Evolutionary conservation across 257 asterid genomes (phyloP).

Genomic region (Leonotis leonurus): DNA sequence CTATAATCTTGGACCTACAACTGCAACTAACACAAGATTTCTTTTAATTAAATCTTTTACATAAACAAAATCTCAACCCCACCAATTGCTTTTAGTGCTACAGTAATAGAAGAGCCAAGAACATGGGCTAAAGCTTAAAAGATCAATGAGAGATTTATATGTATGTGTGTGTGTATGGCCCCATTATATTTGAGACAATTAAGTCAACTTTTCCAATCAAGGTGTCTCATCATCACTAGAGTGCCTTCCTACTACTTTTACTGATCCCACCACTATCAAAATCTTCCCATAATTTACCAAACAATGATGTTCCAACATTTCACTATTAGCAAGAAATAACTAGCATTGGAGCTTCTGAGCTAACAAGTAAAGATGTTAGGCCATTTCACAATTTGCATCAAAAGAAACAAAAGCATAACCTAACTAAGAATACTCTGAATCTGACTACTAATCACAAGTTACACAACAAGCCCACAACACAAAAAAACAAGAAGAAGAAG

Average conservation of each 20-base stretch:
- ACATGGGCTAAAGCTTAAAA: constrained; percentile 20
- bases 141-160: too few species aligned
- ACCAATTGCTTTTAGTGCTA: constrained; percentile 4
- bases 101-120: background rate
- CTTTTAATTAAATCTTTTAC: background rate
- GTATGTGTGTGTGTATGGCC: too few species aligned
- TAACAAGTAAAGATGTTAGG: constrained; percentile 26
- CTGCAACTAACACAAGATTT: constrained; percentile 3
- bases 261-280: constrained; percentile 42
- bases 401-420: constrained; percentile 21
- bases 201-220: constrained; percentile 34
- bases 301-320: constrained; percentile 12
- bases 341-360: background rate
- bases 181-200: constrained; percentile 13
- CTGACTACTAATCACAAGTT: constrained; percentile 4
- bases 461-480: background rate
- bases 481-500: background rate
- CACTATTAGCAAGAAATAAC: too few species aligned
- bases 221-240: constrained; percentile 32
- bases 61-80: background rate
- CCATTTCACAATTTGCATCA: constrained; percentile 26
- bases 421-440: background rate
- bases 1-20: background rate
- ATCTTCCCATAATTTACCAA: constrained; percentile 18
- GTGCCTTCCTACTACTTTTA: constrained; percentile 38